phyloP scores from a whole-genome alignment of 2,329 filamentous ascomycete genomes.

The Fusarium mundagurra region DNA sequence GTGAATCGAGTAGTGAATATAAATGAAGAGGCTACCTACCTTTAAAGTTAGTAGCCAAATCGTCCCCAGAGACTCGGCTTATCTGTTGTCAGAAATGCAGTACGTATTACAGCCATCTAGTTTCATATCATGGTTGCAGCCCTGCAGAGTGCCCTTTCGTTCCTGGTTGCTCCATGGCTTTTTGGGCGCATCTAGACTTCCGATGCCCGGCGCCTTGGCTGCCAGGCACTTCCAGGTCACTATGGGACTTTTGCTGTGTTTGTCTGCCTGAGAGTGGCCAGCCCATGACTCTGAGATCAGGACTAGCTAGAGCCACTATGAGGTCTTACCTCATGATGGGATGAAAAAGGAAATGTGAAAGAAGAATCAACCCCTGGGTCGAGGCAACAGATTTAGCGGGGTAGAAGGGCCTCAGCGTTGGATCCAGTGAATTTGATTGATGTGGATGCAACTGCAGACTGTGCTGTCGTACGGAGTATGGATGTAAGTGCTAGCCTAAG shows the following conservation, averaged over 20 bases:
- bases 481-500: neutral
- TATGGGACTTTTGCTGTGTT: neutral
- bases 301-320: slow-evolving; percentile 8
- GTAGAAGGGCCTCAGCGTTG: slow-evolving; percentile 20
- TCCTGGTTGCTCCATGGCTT: slow-evolving; percentile 9
- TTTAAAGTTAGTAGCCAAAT: neutral
- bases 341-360: slow-evolving; percentile 7
- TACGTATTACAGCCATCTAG: neutral
- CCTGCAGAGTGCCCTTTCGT: neutral
- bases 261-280: neutral
- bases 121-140: slow-evolving; percentile 11
- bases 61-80: neutral
- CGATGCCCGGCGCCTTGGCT: slow-evolving; percentile 6
- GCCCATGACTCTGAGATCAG: neutral
- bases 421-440: neutral
- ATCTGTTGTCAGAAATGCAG: neutral
- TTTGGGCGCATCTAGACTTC: slow-evolving; percentile 26
- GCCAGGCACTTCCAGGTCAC: slow-evolving; percentile 1
- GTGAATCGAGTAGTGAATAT: neutral
- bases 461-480: neutral
- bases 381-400: slow-evolving; percentile 14
- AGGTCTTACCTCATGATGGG: slow-evolving; percentile 1
- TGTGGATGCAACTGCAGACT: neutral
- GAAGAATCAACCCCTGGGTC: slow-evolving; percentile 5
- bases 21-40: neutral